Percentiles rank a stretch among this genome's conserved stretches.
phyloP scores from a whole-genome alignment of 129 eudicot species.

The Helichrysum umbraculigerum region DNA sequence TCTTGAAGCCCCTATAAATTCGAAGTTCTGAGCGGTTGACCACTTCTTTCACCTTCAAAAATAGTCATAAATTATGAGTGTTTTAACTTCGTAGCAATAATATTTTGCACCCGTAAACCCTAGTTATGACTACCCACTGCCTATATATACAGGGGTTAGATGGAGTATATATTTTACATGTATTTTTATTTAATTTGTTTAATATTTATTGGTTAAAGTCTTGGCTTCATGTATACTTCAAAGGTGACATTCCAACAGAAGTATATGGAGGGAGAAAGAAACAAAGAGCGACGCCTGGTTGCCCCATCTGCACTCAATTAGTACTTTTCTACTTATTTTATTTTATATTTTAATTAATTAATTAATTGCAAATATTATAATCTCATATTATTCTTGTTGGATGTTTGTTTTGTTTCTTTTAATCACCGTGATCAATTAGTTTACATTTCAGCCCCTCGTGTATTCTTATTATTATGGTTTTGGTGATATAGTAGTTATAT shows the following conservation, averaged over 20 bases:
- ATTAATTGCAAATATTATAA: not conserved
- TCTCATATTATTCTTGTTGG: conserved; percentile 10
- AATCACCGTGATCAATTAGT: conserved; percentile 5
- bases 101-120: no score
- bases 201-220: not conserved
- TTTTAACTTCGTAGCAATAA: no score
- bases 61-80: no score
- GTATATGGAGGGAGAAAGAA: conserved; percentile 18
- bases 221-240: not conserved
- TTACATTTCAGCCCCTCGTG: not conserved
- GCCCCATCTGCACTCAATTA: conserved; percentile 62
- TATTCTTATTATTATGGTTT: not conserved
- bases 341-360: conserved; percentile 9
- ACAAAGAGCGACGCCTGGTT: conserved; percentile 27
- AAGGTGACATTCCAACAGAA: conserved; percentile 34
- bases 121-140: no score
- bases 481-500: no score
- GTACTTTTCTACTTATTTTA: conserved; percentile 1
- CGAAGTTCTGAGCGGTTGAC: no score
- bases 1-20: no score
- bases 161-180: no score
- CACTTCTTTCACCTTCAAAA: no score
- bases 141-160: no score
- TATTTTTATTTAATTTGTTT: no score
- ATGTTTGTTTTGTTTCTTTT: not conserved